phyloP scores from a whole-genome alignment of 139 green algal genomes.

The Trebouxia sp. region DNA sequence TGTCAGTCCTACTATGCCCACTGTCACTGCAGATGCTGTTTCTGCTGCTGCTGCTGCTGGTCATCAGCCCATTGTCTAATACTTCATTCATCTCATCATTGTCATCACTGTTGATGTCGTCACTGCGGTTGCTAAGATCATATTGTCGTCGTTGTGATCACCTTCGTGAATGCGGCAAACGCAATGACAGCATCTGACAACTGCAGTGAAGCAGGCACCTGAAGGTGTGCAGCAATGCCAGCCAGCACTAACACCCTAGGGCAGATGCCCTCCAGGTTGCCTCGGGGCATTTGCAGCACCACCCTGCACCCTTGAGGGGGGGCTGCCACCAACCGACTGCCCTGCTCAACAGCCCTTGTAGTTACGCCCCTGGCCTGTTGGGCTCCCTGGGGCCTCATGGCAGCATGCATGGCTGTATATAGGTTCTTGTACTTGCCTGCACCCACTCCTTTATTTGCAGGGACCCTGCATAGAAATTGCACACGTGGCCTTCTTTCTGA shows the following conservation, averaged over 20 bases:
- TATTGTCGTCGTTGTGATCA: neutral
- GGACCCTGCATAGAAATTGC: neutral
- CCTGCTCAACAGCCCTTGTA: conserved; percentile 70
- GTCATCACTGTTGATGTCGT: too few relatives aligned
- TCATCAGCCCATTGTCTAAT: too few relatives aligned
- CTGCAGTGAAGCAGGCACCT: conserved; percentile 31
- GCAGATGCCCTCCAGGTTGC: conserved; percentile 89
- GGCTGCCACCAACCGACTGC: conserved; percentile 57
- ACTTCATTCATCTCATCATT: too few relatives aligned
- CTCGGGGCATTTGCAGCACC: conserved; percentile 87
- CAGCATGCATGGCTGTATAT: conserved; percentile 56
- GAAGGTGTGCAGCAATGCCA: conserved; percentile 59
- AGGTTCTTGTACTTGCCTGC: conserved; percentile 3
- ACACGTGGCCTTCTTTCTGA: too few relatives aligned
- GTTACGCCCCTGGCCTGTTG: conserved; percentile 44
- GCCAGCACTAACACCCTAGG: conserved; percentile 84
- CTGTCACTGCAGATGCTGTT: too few relatives aligned
- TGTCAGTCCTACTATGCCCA: too few relatives aligned
- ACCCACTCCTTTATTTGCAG: conserved; percentile 18
- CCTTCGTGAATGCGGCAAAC: neutral
- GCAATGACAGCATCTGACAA: neutral
- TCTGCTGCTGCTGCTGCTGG: too few relatives aligned
- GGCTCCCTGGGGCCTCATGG: conserved; percentile 32
- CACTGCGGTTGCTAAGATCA: neutral
- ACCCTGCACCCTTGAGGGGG: conserved; percentile 39